Conservation (phyloP, 2,329 filamentous ascomycete species). For the Pyrenophora seminiperda region DNA sequence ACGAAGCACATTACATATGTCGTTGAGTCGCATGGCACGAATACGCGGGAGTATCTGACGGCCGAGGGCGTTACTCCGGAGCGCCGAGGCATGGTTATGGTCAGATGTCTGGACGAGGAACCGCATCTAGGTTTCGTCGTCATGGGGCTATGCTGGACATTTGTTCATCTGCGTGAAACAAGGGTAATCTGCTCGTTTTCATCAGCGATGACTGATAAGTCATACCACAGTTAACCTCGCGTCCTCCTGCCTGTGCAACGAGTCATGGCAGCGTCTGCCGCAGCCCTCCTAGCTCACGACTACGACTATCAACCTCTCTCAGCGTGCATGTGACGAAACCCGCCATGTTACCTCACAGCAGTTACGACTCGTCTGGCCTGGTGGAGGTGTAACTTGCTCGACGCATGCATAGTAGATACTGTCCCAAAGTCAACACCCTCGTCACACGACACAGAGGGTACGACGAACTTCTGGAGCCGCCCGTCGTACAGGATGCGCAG, state of each 20-base stretch:
- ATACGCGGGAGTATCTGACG: not conserved
- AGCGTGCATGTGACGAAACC: not conserved
- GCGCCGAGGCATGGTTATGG: slow-evolving; percentile 1
- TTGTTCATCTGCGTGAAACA: slow-evolving; percentile 35
- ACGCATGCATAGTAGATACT: slow-evolving; percentile 1
- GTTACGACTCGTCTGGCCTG: slow-evolving; percentile 4
- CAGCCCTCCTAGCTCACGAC: too few species aligned
- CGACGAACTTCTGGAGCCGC: slow-evolving; percentile 20
- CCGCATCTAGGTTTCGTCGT: slow-evolving; percentile 16
- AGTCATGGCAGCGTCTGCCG: too few species aligned
- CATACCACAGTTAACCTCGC: not conserved
- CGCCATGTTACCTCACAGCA: slow-evolving; percentile 13
- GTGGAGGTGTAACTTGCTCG: slow-evolving; percentile 11
- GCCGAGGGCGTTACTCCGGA: not conserved
- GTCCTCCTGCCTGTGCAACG: not conserved
- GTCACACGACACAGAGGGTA: slow-evolving; percentile 7
- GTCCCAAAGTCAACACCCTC: slow-evolving; percentile 3
- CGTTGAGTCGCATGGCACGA: slow-evolving; percentile 11
- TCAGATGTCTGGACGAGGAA: slow-evolving; percentile 10
- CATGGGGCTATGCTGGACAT: slow-evolving; percentile 13
- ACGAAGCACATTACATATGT: too few species aligned
- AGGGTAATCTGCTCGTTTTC: slow-evolving; percentile 21
- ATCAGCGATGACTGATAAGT: slow-evolving; percentile 6
- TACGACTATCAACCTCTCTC: too few species aligned
- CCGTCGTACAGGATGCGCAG: slow-evolving; percentile 10